Percentiles rank a stretch among this genome's conserved stretches.
phyloP scores from a whole-genome alignment of 768 basidiomycete species.

The Kwoniella europaea region DNA sequence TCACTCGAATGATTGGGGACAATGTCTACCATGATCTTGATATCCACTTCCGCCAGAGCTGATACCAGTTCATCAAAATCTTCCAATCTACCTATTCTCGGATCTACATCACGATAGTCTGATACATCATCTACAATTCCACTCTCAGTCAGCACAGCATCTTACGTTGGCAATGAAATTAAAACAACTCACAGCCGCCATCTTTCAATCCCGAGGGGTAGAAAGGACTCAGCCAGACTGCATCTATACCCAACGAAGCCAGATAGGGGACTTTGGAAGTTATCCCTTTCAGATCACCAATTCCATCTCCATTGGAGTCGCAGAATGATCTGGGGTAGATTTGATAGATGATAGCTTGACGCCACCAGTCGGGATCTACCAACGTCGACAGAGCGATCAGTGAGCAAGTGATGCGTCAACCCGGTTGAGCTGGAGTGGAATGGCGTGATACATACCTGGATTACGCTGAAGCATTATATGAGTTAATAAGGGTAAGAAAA shows the following conservation, averaged over 20 bases:
- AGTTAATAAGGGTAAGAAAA: background rate
- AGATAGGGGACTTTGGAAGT: conserved; percentile 46
- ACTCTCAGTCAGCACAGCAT: background rate
- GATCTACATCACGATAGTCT: conserved; percentile 50
- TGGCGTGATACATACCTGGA: background rate
- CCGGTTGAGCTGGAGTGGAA: too few species aligned
- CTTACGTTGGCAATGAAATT: background rate
- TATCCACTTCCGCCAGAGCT: conserved; percentile 34
- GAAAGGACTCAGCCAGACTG: conserved; percentile 50
- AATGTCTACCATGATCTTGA: conserved; percentile 50
- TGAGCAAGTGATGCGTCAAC: background rate
- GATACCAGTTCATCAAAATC: conserved; percentile 51
- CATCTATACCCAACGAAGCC: conserved; percentile 40
- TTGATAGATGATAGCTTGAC: conserved; percentile 50
- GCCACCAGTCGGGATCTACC: conserved; percentile 47
- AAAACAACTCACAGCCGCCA: conserved; percentile 14
- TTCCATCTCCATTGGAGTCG: conserved; percentile 47
- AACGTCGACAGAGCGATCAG: background rate
- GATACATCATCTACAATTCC: conserved; percentile 43
- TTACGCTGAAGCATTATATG: conserved; percentile 4
- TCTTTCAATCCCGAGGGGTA: conserved; percentile 52
- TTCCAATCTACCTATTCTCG: conserved; percentile 44
- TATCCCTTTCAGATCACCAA: conserved; percentile 50
- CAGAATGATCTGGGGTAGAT: conserved; percentile 53
- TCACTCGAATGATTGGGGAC: conserved; percentile 52